These are phyloP conservation scores for Phyllosticta paracitricarpa DNA, from an alignment of 2,329 filamentous ascomycete genomes.

Conservation along the genomic window DNA sequence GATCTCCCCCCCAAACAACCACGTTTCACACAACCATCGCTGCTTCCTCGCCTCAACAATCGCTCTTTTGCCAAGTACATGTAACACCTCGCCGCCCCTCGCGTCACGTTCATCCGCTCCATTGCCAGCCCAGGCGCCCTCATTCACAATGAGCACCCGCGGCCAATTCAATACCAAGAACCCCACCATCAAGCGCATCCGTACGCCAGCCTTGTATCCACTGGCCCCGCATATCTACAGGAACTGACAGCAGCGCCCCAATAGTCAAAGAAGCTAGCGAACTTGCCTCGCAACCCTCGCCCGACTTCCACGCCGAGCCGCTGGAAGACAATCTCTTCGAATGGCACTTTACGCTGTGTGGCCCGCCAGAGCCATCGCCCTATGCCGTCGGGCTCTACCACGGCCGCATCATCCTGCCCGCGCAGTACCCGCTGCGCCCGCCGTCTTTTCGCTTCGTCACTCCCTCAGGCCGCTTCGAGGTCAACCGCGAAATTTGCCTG, in stretches of 20 bases:
- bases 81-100: background rate
- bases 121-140: background rate
- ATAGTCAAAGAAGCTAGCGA: conserved; percentile 84
- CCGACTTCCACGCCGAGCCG: conserved; percentile 77
- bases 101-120: background rate
- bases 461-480: conserved; percentile 84
- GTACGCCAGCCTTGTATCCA: conserved; percentile 37
- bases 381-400: conserved; percentile 85
- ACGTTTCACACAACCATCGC: background rate
- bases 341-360: conserved; percentile 97
- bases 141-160: conserved; percentile 28
- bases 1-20: background rate
- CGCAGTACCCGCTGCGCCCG: conserved; percentile 81
- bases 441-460: conserved; percentile 95
- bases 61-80: too few species aligned
- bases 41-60: background rate
- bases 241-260: conserved; percentile 14
- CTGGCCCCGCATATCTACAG: conserved; percentile 13
- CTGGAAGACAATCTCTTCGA: conserved; percentile 88
- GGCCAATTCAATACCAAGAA: conserved; percentile 60
- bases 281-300: conserved; percentile 66
- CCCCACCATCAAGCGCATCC: conserved; percentile 75
- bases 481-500: conserved; percentile 93
- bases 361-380: conserved; percentile 66
- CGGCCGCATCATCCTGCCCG: conserved; percentile 83